Evolutionary conservation across 2,329 filamentous ascomycete species (phyloP), one percentile per base, ranked within the genome.

Genomic region (Dactylellina haptotyla): DNA sequence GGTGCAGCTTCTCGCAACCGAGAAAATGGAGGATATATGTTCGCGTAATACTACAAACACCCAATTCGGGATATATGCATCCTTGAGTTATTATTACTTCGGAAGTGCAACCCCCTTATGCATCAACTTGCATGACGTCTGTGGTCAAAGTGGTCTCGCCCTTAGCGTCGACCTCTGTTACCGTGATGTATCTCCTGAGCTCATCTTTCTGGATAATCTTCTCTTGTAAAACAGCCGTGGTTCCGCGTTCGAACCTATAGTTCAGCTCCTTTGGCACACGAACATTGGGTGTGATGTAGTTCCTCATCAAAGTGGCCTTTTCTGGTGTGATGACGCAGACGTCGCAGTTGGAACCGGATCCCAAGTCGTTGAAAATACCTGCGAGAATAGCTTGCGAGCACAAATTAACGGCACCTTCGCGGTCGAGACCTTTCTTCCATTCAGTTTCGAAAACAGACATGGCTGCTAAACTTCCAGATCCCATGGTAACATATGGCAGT

Each of bases 401-500:
- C 75, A 97, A 85, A 79, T 89, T 88, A 71, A 97, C 84, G n/a
- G 93, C 93, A 54, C 91, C 91, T 37, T 96, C 90, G 78, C 87
- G 85, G 76, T 87, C 90, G 80, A 97, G 82, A 74, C 88, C 83
- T 5, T 88, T 84, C 86, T 93, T 92, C 96, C 96, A 99, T 83
- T 90, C 89, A 54, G 93, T 96, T 85, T 99, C 95, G 80, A 99
- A 99, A 57, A 99, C 91, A 30, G 91, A 92, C 95, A 99, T 99
- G 80, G 95, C 95, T 26, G 95, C 95, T 77, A 99, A 85, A 51
- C 92, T 97, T 76, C 95, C 95, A 23, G 91, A 96, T 62, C 95
- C 95, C 95, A 99, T 99, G 76, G 96, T 99, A 77, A 99, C 96
- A 82, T 99, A 99, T 56, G 95, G 95, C 53, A 99, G 89, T 85